These are phyloP conservation scores for Incumbomyces lentus DNA, from an alignment of 2,329 filamentous ascomycete genomes.

Conservation along the genomic window DNA sequence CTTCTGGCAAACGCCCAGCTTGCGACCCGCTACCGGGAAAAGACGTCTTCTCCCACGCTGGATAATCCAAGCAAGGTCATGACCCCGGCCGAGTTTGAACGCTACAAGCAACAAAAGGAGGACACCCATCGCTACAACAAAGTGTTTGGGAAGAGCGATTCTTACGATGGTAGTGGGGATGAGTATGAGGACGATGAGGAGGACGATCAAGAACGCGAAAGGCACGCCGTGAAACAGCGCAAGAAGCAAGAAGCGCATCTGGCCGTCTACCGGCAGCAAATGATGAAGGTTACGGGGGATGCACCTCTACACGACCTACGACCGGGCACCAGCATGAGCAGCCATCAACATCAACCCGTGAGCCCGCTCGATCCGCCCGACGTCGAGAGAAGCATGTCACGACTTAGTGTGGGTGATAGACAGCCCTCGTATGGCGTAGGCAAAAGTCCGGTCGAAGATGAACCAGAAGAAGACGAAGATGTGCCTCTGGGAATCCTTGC, in stretches of 20 bases:
- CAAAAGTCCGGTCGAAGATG: conserved; percentile 32
- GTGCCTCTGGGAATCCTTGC: conserved; percentile 76
- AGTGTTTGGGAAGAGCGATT: conserved; percentile 33
- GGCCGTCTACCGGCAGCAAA: conserved; percentile 81
- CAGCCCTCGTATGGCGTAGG: conserved; percentile 24
- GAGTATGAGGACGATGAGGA: conserved; percentile 65
- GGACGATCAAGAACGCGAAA: conserved; percentile 67
- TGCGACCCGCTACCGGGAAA: conserved; percentile 36
- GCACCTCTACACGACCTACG: conserved; percentile 48
- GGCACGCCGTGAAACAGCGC: conserved; percentile 62
- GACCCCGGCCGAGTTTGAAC: conserved; percentile 80
- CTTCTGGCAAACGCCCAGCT: conserved; percentile 36
- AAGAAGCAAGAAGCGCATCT: conserved; percentile 85
- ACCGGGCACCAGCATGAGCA: conserved; percentile 8
- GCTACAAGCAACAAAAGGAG: conserved; percentile 59
- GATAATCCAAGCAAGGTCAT: conserved; percentile 57
- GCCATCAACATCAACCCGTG: conserved; percentile 3
- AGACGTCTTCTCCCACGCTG: conserved; percentile 23
- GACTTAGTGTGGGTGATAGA: conserved; percentile 25
- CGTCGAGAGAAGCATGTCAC: conserved; percentile 24
- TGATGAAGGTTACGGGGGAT: conserved; percentile 92
- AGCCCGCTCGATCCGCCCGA: conserved; percentile 22
- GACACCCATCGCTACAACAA: conserved; percentile 52
- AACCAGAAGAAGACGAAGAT: conserved; percentile 70
- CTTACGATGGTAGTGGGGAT: conserved; percentile 48